phyloP scores from a whole-genome alignment of 2,329 filamentous ascomycete genomes.

The Leptographium radiaticola region DNA sequence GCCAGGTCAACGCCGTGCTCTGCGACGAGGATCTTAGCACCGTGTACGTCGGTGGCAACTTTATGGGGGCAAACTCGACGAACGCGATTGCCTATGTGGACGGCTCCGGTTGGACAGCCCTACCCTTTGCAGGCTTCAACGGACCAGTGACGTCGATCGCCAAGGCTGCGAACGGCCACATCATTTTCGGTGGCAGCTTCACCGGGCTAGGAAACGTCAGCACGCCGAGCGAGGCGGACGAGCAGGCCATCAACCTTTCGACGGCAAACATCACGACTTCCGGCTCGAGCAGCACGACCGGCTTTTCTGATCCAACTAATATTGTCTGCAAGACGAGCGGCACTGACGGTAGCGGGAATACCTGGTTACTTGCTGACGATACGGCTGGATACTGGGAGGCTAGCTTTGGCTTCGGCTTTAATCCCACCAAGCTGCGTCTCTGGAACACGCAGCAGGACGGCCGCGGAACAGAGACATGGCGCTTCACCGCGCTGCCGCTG shows the following conservation, averaged over 20 bases:
- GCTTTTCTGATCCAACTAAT: conserved; percentile 63
- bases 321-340: conserved; percentile 68
- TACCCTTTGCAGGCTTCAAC: conserved; percentile 92
- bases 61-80: conserved; percentile 65
- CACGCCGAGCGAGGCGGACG: conserved; percentile 50
- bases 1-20: conserved; percentile 67
- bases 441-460: conserved; percentile 79
- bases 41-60: conserved; percentile 87
- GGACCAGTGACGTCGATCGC: conserved; percentile 78
- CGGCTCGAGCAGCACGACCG: conserved; percentile 45
- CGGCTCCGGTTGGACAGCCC: conserved; percentile 56
- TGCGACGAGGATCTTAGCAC: conserved; percentile 66
- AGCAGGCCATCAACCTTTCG: conserved; percentile 72
- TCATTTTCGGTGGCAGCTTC: conserved; percentile 86
- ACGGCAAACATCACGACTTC: conserved; percentile 61
- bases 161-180: conserved; percentile 66
- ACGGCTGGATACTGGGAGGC: conserved; percentile 74
- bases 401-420: conserved; percentile 68
- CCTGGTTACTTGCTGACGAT: conserved; percentile 70
- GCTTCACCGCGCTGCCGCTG: conserved; percentile 73
- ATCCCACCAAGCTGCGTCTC: conserved; percentile 74
- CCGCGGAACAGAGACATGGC: conserved; percentile 77
- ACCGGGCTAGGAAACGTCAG: conserved; percentile 75
- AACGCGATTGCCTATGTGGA: conserved; percentile 79
- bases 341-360: conserved; percentile 56